phyloP scores from a whole-genome alignment of 2,329 filamentous ascomycete genomes.

The Bretziella fagacearum region DNA sequence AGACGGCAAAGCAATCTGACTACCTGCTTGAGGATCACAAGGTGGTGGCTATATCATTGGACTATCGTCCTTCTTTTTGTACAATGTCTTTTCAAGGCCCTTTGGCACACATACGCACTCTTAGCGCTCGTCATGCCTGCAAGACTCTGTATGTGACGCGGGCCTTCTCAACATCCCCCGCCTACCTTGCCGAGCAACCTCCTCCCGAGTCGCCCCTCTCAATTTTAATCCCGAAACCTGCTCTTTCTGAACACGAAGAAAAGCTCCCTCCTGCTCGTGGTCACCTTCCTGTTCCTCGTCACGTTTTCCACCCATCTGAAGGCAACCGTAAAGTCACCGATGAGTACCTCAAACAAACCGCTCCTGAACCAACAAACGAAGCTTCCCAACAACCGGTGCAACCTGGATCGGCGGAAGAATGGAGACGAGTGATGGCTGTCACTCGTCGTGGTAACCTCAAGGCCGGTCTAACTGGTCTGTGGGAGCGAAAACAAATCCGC shows the following conservation, averaged over 20 bases:
- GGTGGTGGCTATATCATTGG: too few species aligned
- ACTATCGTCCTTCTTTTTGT: neutral
- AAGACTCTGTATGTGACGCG: neutral
- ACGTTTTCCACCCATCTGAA: constrained; percentile 49
- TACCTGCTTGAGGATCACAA: too few species aligned
- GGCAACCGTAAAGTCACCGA: constrained; percentile 42
- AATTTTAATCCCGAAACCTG: constrained; percentile 61
- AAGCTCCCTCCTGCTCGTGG: constrained; percentile 45
- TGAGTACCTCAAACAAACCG: constrained; percentile 43
- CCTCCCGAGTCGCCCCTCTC: constrained; percentile 78
- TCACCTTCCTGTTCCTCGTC: constrained; percentile 64
- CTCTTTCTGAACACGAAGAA: constrained; percentile 44
- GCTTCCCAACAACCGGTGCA: constrained; percentile 23
- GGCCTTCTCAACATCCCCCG: neutral
- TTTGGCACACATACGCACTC: neutral
- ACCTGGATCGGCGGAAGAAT: constrained; percentile 27
- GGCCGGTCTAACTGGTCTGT: constrained; percentile 52
- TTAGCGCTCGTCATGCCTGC: neutral
- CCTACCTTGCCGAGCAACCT: constrained; percentile 21
- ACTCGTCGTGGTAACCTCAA: constrained; percentile 54
- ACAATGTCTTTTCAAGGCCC: constrained; percentile 6
- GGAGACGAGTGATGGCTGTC: constrained; percentile 59
- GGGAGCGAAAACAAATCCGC: constrained; percentile 40
- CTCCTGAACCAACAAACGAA: constrained; percentile 34
- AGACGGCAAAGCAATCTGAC: too few species aligned